Evolutionary conservation across 768 basidiomycete genomes (phyloP).

Genomic region (Erythrobasidium yunnanense): DNA sequence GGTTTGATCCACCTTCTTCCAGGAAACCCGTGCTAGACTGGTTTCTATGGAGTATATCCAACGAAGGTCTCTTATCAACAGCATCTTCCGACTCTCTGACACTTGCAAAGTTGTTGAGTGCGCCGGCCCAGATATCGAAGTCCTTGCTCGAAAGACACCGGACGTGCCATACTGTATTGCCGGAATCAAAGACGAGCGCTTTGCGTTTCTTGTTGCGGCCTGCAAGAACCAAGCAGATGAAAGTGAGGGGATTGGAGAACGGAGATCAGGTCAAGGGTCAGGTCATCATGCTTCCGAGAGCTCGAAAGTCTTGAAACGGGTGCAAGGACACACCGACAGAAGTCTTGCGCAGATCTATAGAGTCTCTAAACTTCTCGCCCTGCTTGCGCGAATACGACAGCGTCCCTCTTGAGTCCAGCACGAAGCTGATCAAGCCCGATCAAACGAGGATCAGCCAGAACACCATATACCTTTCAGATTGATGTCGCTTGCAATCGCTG

Average conservation of each 20-base stretch:
- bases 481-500: slow-evolving; percentile 14
- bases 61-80: neutral
- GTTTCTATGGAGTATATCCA: neutral
- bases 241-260: no score
- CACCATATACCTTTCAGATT: neutral
- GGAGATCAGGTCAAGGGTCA: neutral
- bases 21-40: neutral
- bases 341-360: slow-evolving; percentile 1
- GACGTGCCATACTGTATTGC: slow-evolving; percentile 23
- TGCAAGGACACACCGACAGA: slow-evolving; percentile 1
- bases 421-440: slow-evolving; percentile 4
- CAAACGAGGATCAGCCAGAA: neutral
- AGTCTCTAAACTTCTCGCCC: slow-evolving; percentile 17
- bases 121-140: slow-evolving; percentile 4
- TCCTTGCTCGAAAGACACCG: neutral
- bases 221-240: no score
- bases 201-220: slow-evolving; percentile 17
- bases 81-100: neutral
- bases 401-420: neutral
- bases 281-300: neutral
- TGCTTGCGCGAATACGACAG: slow-evolving; percentile 8
- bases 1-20: neutral
- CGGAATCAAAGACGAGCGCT: slow-evolving; percentile 10
- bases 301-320: neutral
- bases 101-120: neutral